phyloP scores from a whole-genome alignment of 345 rosid genomes.

The Gossypium raimondii region DNA sequence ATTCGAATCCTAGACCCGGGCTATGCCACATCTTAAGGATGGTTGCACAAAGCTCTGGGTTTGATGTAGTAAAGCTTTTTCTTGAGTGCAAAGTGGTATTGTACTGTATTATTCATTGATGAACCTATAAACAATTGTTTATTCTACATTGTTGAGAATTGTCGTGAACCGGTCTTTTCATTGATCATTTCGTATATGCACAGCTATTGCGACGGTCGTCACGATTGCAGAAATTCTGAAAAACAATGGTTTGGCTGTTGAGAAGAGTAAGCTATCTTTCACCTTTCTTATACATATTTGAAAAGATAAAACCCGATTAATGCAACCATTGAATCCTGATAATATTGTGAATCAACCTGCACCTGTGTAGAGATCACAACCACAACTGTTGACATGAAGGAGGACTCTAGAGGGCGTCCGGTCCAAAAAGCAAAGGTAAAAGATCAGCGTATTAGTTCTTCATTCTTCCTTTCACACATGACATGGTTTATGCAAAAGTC shows the following conservation, averaged over 20 bases:
- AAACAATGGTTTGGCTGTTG: constrained; percentile 82
- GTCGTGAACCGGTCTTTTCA: not conserved
- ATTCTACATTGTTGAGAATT: not conserved
- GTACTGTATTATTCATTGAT: not conserved
- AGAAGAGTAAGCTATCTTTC: constrained; percentile 56
- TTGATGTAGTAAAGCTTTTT: not conserved
- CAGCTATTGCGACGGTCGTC: constrained; percentile 80
- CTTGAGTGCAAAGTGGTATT: not conserved
- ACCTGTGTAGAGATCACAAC: constrained; percentile 57
- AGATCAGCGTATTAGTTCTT: not conserved
- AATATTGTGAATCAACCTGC: not conserved
- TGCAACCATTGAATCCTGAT: not conserved
- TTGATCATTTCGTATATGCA: constrained; percentile 23
- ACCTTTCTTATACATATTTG: not conserved
- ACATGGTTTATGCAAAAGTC: not conserved
- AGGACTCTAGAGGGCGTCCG: constrained; percentile 67
- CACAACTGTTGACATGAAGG: constrained; percentile 76
- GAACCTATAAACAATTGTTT: not conserved
- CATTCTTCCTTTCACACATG: not conserved
- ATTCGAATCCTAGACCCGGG: not conserved
- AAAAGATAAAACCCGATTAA: not conserved
- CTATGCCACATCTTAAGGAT: not conserved
- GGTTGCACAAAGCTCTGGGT: not conserved
- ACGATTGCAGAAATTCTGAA: constrained; percentile 81
- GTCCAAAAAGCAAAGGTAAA: constrained; percentile 81